These are phyloP conservation scores for Lithospermum erythrorhizon DNA, from an alignment of 257 asterid genomes.

Conservation along the genomic window DNA sequence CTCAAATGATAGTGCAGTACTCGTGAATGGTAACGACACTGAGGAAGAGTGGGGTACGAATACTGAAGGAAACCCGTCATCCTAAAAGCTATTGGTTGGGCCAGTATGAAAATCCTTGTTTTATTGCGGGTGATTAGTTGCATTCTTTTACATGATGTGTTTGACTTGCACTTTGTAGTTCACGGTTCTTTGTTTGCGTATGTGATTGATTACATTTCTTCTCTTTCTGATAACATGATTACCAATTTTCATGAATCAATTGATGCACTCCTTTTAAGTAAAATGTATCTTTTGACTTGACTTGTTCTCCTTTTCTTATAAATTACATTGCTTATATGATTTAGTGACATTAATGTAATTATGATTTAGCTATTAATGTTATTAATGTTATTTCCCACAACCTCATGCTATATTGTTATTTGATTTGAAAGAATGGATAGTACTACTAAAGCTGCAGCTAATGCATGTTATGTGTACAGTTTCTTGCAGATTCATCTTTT, in stretches of 20 bases:
- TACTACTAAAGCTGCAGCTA: neutral
- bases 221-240: neutral
- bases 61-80: conserved; percentile 80
- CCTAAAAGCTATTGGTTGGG: conserved; percentile 80
- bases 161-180: conserved; percentile 19
- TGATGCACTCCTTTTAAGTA: neutral
- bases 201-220: neutral
- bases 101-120: conserved; percentile 63
- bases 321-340: too few relatives aligned
- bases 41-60: conserved; percentile 98
- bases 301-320: too few relatives aligned
- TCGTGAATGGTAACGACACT: conserved; percentile 63
- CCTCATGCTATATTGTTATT: too few relatives aligned
- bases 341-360: too few relatives aligned
- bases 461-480: neutral
- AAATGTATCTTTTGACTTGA: too few relatives aligned
- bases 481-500: neutral
- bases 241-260: neutral
- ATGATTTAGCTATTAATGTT: too few relatives aligned
- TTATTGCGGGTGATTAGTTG: conserved; percentile 72
- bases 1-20: conserved; percentile 71
- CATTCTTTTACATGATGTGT: conserved; percentile 38
- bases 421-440: neutral
- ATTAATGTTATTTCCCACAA: too few relatives aligned
- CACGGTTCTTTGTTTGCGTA: neutral